Percentiles rank a stretch among this genome's conserved stretches.
Conservation (phyloP, 139 green algal genomes). For the Chlamydomonas applanata region DNA sequence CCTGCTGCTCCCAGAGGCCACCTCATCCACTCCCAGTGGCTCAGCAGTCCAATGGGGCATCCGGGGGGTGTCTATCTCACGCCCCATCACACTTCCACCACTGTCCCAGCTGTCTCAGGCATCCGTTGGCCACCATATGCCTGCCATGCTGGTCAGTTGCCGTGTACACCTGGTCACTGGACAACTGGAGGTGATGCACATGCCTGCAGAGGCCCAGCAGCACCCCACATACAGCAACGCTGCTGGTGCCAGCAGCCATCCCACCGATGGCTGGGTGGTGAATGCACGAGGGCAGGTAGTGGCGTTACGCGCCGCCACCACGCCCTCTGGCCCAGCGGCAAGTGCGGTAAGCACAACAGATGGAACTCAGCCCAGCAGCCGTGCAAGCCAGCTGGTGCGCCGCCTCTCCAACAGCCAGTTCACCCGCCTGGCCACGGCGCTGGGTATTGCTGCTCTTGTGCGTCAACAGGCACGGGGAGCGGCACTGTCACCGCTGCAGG, state of each 20-base stretch:
- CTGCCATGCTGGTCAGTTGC: conserved; percentile 13
- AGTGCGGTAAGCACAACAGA: no score
- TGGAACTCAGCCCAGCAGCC: neutral
- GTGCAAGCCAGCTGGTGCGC: neutral
- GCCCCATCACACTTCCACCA: conserved; percentile 37
- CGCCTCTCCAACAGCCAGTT: no score
- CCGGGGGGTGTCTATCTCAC: conserved; percentile 18
- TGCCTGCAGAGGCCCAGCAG: no score
- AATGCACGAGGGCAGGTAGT: no score
- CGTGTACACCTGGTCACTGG: conserved; percentile 22
- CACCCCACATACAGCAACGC: neutral
- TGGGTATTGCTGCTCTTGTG: neutral
- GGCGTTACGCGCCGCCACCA: no score
- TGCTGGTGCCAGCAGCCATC: neutral
- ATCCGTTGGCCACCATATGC: neutral
- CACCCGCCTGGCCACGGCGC: neutral
- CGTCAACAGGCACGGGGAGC: neutral
- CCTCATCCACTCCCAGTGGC: neutral
- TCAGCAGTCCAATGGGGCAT: conserved; percentile 13
- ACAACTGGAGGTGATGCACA: conserved; percentile 13
- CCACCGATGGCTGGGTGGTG: neutral
- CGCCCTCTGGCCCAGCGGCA: no score
- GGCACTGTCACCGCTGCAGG: neutral
- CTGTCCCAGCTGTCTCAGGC: neutral
- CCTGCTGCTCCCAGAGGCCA: conserved; percentile 9